Conservation (phyloP, 1,284 basidiomycete genomes). For the Cryptococcus sp. region DNA sequence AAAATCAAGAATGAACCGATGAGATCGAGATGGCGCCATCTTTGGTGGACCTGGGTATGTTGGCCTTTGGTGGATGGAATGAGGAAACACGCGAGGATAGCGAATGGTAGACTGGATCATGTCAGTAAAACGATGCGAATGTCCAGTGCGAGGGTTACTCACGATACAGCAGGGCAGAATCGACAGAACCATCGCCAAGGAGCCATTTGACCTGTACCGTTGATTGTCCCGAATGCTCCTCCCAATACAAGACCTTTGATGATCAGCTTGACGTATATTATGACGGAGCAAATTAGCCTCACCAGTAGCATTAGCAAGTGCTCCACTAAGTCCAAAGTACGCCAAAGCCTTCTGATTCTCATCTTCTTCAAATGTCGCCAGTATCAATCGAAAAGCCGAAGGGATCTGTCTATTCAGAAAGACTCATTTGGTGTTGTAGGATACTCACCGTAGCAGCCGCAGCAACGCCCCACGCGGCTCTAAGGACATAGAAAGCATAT, state of each 20-base stretch:
- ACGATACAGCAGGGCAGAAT: conserved; percentile 27
- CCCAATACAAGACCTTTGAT: background rate
- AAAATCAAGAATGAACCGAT: conserved; percentile 10
- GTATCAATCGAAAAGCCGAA: conserved; percentile 41
- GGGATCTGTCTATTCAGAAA: background rate
- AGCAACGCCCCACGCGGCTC: conserved; percentile 2
- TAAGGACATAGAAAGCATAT: conserved; percentile 9
- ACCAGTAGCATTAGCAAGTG: conserved; percentile 10
- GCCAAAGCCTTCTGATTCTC: conserved; percentile 38
- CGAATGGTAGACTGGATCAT: background rate
- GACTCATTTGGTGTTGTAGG: background rate
- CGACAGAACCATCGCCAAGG: conserved; percentile 31
- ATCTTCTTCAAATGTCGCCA: conserved; percentile 28
- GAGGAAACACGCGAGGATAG: background rate
- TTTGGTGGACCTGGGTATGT: conserved; percentile 3
- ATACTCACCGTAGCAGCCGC: conserved; percentile 5
- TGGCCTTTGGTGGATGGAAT: background rate
- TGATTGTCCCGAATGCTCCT: conserved; percentile 21
- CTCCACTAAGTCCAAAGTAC: conserved; percentile 40
- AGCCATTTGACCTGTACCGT: conserved; percentile 27
- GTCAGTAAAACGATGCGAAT: background rate
- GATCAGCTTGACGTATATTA: background rate
- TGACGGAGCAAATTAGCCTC: background rate
- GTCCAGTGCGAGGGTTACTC: background rate
- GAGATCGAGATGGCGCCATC: conserved; percentile 5